Evolutionary conservation across 768 basidiomycete species (phyloP).

Genomic region (Tremella mesenterica): DNA sequence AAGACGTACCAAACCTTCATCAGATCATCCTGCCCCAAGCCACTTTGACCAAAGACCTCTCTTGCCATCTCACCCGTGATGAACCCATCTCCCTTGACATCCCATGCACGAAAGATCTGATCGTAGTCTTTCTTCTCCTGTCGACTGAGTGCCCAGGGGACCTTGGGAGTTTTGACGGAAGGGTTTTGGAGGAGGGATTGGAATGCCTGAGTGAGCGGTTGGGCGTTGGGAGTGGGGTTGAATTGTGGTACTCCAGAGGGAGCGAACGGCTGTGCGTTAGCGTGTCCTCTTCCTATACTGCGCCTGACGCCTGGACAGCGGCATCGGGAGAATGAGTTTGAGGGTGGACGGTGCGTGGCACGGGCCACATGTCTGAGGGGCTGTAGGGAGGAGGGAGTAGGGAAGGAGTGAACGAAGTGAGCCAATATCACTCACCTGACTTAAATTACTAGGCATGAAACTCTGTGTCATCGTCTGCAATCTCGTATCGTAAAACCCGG

Average conservation of each 20-base stretch:
- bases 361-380: neutral
- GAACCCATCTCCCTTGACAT: slow-evolving; percentile 63
- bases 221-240: slow-evolving; percentile 48
- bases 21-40: slow-evolving; percentile 75
- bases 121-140: slow-evolving; percentile 95
- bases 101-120: slow-evolving; percentile 96
- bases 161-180: slow-evolving; percentile 56
- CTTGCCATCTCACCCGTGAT: slow-evolving; percentile 74
- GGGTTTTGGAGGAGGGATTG: slow-evolving; percentile 75
- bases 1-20: slow-evolving; percentile 78
- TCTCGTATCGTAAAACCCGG: slow-evolving; percentile 54
- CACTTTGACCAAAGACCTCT: slow-evolving; percentile 91
- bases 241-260: slow-evolving; percentile 54
- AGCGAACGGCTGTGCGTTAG: slow-evolving; percentile 33
- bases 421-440: slow-evolving; percentile 25
- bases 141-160: slow-evolving; percentile 79
- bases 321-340: too few species aligned
- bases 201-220: slow-evolving; percentile 70
- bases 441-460: slow-evolving; percentile 64
- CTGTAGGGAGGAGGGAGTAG: neutral
- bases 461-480: slow-evolving; percentile 81
- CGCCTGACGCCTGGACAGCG: slow-evolving; percentile 1
- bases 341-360: too few species aligned
- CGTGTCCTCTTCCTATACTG: too few species aligned
- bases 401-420: neutral